These are phyloP conservation scores for Xylariaceae sp. DNA, from an alignment of 2,329 filamentous ascomycete species.

Conservation along the genomic window DNA sequence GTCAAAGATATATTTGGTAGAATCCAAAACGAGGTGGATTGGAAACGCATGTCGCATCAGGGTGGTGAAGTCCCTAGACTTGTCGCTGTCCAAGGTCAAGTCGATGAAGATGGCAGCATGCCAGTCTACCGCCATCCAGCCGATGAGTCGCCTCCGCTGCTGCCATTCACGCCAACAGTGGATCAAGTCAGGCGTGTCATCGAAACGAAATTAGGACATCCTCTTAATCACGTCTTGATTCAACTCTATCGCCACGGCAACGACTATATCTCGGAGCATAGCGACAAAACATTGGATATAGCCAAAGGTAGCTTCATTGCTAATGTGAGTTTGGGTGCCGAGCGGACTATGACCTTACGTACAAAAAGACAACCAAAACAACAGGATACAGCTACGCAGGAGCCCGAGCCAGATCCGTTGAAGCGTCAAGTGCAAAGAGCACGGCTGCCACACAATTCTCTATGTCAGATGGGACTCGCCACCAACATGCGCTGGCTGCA, in stretches of 20 bases:
- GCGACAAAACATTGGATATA: constrained; percentile 94
- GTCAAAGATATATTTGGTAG: constrained; percentile 62
- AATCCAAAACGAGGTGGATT: constrained; percentile 71
- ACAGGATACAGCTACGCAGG: constrained; percentile 7
- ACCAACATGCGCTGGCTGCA: constrained; percentile 91
- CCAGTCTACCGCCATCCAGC: constrained; percentile 94
- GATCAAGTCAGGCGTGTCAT: constrained; percentile 62
- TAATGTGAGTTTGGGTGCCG: constrained; percentile 89
- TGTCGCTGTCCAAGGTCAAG: constrained; percentile 79
- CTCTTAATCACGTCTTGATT: constrained; percentile 86
- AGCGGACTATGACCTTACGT: constrained; percentile 83
- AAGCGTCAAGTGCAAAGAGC: constrained; percentile 63
- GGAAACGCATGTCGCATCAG: constrained; percentile 90
- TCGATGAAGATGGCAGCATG: constrained; percentile 65
- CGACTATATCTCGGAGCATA: constrained; percentile 95
- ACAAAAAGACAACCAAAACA: constrained; percentile 59
- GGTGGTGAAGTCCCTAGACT: constrained; percentile 87
- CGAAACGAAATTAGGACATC: constrained; percentile 70
- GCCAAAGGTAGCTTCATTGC: constrained; percentile 76
- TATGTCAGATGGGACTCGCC: constrained; percentile 73
- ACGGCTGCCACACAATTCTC: constrained; percentile 79
- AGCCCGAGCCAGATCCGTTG: constrained; percentile 15
- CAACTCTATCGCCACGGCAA: constrained; percentile 86
- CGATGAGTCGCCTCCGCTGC: constrained; percentile 76
- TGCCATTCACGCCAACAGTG: constrained; percentile 72